Evolutionary conservation across 2,329 filamentous ascomycete species (phyloP), one percentile per base, ranked within the genome.

Genomic region (Blastomyces silverae): DNA sequence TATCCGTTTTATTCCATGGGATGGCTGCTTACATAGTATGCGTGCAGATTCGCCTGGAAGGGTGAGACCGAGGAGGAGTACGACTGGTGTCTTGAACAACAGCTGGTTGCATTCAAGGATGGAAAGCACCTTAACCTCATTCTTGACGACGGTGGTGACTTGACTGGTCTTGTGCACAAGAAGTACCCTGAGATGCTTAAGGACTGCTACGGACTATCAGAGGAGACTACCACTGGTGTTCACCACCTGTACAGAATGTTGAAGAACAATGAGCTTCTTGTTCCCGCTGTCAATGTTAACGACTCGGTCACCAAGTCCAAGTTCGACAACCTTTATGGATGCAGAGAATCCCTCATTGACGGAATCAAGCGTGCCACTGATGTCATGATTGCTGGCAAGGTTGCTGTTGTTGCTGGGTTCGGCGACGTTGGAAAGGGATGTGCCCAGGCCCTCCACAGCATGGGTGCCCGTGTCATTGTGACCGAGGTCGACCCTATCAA

Each of bases 361-460:
- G 94, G 94, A 80, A 97, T 99, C 88, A 99, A 97, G 90, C 93
- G 93, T 84, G 93, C 94, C 74, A 99, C 94, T 80, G 93, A 99
- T 84, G 94, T 97, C 82, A 99, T 99, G 94, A 93, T 97, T 85
- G 94, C 94, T 77, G 94, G 94, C 80, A 97, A 99, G 89, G 87
- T 97, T 75, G 92, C 91, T 71, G 92, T 97, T 72, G 94, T 99
- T 72, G 94, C 94, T 75, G 94, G 94, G 80, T 99, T 89, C 85
- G 93, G 93, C 88, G 93, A 99, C 82, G 94, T 99, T 80, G 93
- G 93, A 80, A 99, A 99, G 89, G 93, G 93, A 74, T 97, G 94
- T 79, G 92, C 93, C 75, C 86, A 94, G 84, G 93, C 93, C 76
- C 91, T 99, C 70, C 89, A 91, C 83, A 89, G 89, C 82, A 96